These are phyloP conservation scores for Penicillium lividum DNA, from an alignment of 495 filamentous ascomycete genomes.

Conservation along the genomic window DNA sequence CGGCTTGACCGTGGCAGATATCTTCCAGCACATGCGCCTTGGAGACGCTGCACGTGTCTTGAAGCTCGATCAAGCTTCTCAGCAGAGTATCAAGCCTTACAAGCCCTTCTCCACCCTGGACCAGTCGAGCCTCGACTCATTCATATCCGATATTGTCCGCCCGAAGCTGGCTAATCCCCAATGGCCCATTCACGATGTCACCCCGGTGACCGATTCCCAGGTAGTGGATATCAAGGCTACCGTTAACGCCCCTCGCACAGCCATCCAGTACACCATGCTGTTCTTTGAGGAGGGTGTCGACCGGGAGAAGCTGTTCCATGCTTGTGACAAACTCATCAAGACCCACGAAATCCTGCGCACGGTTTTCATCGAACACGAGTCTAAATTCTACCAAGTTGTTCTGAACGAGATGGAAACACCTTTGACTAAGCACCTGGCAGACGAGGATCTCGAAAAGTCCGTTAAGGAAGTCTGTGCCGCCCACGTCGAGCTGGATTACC, in stretches of 20 bases:
- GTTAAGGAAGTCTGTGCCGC: slow-evolving; percentile 37
- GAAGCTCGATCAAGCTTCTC: slow-evolving; percentile 26
- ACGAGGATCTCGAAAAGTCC: slow-evolving; percentile 44
- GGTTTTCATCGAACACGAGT: slow-evolving; percentile 57
- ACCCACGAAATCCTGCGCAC: slow-evolving; percentile 66
- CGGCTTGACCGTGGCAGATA: slow-evolving; percentile 38
- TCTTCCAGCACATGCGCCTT: slow-evolving; percentile 51
- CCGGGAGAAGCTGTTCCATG: slow-evolving; percentile 26
- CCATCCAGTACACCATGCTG: slow-evolving; percentile 47
- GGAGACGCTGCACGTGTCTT: slow-evolving; percentile 37
- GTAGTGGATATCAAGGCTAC: slow-evolving; percentile 54
- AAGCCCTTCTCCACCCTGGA: slow-evolving; percentile 40
- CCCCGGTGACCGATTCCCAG: slow-evolving; percentile 41
- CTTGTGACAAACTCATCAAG: slow-evolving; percentile 45
- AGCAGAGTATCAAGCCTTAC: slow-evolving; percentile 23
- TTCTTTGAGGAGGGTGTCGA: slow-evolving; percentile 37
- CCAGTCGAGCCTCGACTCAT: slow-evolving; percentile 27
- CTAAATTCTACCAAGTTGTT: slow-evolving; percentile 53
- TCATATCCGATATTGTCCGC: slow-evolving; percentile 26
- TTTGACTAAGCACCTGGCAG: slow-evolving; percentile 26
- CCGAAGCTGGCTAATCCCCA: slow-evolving; percentile 31
- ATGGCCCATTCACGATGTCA: slow-evolving; percentile 38
- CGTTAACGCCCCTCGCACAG: slow-evolving; percentile 43
- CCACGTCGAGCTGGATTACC: slow-evolving; percentile 45
- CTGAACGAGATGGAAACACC: slow-evolving; percentile 43